phyloP scores from a whole-genome alignment of 495 filamentous ascomycete species.

The Neurospora africana region DNA sequence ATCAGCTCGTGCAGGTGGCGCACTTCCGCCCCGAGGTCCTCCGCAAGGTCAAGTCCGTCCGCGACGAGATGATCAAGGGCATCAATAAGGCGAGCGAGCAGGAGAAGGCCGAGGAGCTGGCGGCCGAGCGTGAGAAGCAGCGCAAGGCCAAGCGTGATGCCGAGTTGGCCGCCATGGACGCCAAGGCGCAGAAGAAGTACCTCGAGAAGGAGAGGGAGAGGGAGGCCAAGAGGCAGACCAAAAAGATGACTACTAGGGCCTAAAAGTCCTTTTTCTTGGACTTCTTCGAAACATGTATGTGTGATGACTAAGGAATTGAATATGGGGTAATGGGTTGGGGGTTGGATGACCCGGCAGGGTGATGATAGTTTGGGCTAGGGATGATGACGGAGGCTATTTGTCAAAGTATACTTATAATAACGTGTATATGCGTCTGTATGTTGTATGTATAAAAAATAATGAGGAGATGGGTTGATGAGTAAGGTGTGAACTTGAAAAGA shows the following conservation, averaged over 20 bases:
- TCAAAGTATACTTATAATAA: neutral
- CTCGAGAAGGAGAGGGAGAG: slow-evolving; percentile 84
- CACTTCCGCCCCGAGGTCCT: slow-evolving; percentile 86
- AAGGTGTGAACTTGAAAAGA: neutral
- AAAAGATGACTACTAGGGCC: slow-evolving; percentile 54
- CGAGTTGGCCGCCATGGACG: slow-evolving; percentile 68
- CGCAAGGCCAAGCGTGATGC: slow-evolving; percentile 92
- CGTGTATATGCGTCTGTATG: neutral
- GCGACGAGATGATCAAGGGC: slow-evolving; percentile 74
- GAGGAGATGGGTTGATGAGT: neutral
- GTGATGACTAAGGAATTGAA: neutral
- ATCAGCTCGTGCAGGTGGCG: slow-evolving; percentile 61
- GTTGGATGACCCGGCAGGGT: neutral
- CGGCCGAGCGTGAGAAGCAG: slow-evolving; percentile 62
- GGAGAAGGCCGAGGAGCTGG: slow-evolving; percentile 88
- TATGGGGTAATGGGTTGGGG: neutral
- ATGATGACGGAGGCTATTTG: neutral
- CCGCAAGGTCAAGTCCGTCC: slow-evolving; percentile 66
- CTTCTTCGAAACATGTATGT: neutral
- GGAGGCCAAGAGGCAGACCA: slow-evolving; percentile 60
- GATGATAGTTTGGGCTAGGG: neutral
- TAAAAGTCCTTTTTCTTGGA: neutral
- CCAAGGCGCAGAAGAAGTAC: slow-evolving; percentile 92
- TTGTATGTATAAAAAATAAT: neutral
- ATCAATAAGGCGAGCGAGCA: slow-evolving; percentile 74